Evolutionary conservation across 208 protist genomes (phyloP).

Genomic region (Strigomonas culicis): DNA sequence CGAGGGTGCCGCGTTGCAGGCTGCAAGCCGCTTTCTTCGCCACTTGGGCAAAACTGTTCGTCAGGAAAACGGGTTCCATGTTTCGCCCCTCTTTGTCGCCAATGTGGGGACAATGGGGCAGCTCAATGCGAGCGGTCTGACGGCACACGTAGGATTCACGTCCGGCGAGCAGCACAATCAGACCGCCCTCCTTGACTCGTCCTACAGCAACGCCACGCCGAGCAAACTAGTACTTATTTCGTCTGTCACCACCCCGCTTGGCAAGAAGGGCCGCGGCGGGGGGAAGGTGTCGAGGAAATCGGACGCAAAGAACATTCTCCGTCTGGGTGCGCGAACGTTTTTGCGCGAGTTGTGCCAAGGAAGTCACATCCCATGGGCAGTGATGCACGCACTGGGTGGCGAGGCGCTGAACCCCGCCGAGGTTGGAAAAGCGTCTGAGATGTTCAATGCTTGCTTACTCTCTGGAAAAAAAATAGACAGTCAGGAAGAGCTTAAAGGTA

Average conservation of each 20-base stretch:
- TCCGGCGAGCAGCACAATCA: constrained; percentile 76
- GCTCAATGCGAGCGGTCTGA: constrained; percentile 67
- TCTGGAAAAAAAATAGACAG: constrained; percentile 39
- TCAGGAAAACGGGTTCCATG: constrained; percentile 79
- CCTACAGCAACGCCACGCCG: constrained; percentile 86
- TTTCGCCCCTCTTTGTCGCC: constrained; percentile 73
- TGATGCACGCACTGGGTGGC: constrained; percentile 60
- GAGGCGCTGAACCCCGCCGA: constrained; percentile 42
- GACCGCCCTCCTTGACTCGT: constrained; percentile 62
- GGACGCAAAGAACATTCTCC: constrained; percentile 67
- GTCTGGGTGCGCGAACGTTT: constrained; percentile 78
- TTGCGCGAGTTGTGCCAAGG: constrained; percentile 75
- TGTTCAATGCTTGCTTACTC: constrained; percentile 57
- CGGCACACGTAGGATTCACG: constrained; percentile 67
- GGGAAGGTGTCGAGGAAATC: constrained; percentile 26
- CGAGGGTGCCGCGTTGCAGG: constrained; percentile 29
- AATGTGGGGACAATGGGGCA: constrained; percentile 75
- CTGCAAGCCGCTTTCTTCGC: constrained; percentile 63
- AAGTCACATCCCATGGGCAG: constrained; percentile 77
- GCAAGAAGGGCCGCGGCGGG: constrained; percentile 27
- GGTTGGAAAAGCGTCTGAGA: constrained; percentile 41
- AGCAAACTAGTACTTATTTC: constrained; percentile 82
- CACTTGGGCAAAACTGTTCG: constrained; percentile 74
- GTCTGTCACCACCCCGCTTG: constrained; percentile 36
- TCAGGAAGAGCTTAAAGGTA: constrained; percentile 23